These are phyloP conservation scores for Afroboletus lepidellus DNA, from an alignment of 1,284 basidiomycete genomes.

Conservation along the genomic window DNA sequence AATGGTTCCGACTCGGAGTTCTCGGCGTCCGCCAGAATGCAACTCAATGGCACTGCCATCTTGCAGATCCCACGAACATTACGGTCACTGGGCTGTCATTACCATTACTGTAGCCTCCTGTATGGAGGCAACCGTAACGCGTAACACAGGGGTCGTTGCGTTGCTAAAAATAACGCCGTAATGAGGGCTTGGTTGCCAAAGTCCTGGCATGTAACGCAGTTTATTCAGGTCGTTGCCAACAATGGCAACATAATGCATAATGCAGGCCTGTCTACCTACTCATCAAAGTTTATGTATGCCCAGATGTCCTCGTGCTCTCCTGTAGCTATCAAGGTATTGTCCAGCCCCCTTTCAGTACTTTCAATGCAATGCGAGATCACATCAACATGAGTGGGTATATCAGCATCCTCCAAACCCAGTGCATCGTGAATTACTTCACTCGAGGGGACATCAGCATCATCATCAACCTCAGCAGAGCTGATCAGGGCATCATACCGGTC, in stretches of 20 bases:
- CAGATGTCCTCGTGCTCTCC: constrained; percentile 6
- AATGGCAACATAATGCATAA: neutral
- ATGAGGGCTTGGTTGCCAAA: no score
- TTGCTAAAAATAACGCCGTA: no score
- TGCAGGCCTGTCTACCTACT: neutral
- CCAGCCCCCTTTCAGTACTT: neutral
- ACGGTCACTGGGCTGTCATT: no score
- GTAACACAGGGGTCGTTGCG: neutral
- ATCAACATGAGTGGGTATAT: neutral
- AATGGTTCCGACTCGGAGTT: no score
- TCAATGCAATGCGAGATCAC: neutral
- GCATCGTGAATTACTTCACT: constrained; percentile 2
- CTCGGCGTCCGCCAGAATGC: no score
- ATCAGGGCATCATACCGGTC: neutral
- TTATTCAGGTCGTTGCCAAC: neutral
- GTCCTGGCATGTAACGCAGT: no score
- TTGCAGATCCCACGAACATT: no score
- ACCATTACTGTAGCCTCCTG: neutral
- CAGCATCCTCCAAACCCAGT: neutral
- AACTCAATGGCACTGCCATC: no score
- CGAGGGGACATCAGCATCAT: constrained; percentile 6
- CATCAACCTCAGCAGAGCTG: no score
- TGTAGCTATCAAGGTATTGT: neutral
- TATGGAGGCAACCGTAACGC: neutral
- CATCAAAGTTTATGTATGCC: neutral